phyloP scores from a whole-genome alignment of 2,329 filamentous ascomycete species.

The Achaetomium macrosporum region DNA sequence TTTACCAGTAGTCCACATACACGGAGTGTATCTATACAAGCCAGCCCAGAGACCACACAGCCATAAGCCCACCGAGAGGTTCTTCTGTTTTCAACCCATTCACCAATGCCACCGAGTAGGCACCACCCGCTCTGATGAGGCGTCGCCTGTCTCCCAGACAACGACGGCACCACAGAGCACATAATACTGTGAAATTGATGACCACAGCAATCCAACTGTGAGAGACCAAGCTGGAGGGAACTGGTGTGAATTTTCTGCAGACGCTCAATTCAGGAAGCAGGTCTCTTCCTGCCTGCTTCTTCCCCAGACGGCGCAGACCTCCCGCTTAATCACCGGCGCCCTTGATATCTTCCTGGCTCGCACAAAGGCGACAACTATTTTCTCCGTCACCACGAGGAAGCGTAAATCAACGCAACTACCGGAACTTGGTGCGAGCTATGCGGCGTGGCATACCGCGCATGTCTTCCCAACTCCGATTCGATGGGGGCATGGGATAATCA shows the following conservation, averaged over 20 bases:
- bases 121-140: not conserved
- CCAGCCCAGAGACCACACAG: not conserved
- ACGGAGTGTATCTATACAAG: not conserved
- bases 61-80: not conserved
- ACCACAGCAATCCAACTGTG: not conserved
- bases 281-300: not conserved
- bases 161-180: not conserved
- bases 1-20: not conserved
- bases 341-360: too few species aligned
- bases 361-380: too few species aligned
- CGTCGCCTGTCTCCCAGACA: not conserved
- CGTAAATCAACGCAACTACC: too few species aligned
- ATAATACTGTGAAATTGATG: not conserved
- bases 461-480: too few species aligned
- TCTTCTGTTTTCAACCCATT: too few species aligned
- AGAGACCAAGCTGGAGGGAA: not conserved
- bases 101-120: not conserved
- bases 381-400: too few species aligned
- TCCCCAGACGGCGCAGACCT: not conserved
- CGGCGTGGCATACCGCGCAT: too few species aligned
- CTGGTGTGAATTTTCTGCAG: conserved; percentile 1
- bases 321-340: too few species aligned
- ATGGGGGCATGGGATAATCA: too few species aligned
- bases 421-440: too few species aligned
- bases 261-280: not conserved